Base-by-base conservation (phyloP, 352 stramenopile genomes). In the Pythium phragmiticola region DNA sequence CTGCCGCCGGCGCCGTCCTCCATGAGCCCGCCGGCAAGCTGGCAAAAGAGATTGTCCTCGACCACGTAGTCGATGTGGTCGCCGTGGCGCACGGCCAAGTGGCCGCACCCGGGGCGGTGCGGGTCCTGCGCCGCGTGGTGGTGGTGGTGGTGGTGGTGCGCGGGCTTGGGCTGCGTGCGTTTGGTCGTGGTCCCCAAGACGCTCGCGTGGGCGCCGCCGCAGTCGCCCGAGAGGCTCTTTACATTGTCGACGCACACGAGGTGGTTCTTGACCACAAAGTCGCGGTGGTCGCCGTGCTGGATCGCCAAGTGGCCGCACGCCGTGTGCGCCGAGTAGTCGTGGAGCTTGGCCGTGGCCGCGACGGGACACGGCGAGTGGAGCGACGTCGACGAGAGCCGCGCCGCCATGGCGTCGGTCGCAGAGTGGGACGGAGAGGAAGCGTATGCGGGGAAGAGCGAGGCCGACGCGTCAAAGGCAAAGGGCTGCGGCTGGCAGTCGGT, bases 41-140 rank as follows among this genome's bases (percentile, higher is more conserved):
- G 84, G 49, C 84, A 92, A 48, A 89, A 88, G 21, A 92, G 64
- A 49, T 83, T 88, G 68, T 92, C 82, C 42, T 92, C 84, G 36
- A 92, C 84, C 36, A 92, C 84, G 53, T 92, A 92, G 57, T 92
- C 84, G 48, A 92, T 89, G 70, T 92, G 84, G 65, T 92, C 82
- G 7, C 81, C 75, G 64, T 92, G 84, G 26, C 84, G 84, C 26
- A 92, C 84, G 13, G 84, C 69, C 42, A 92, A 55, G 33, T 92
- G 84, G 4, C 84, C 84, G 39, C 84, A 92, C 16, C 82, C 82
- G 2, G 84, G 84, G 4, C 82, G 70, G 60, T 92, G 84, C 5
- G 75, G 74, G 52, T 82, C 75, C 30, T 80, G 70, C 0, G 69
- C 55, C 0, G 64, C 66, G 33, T 57, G 7, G 68, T 59, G 6